Percentiles rank a stretch among this genome's conserved stretches.
These are phyloP conservation scores for Phoma sp. DNA, from an alignment of 2,329 filamentous ascomycete species.

Conservation along the genomic window DNA sequence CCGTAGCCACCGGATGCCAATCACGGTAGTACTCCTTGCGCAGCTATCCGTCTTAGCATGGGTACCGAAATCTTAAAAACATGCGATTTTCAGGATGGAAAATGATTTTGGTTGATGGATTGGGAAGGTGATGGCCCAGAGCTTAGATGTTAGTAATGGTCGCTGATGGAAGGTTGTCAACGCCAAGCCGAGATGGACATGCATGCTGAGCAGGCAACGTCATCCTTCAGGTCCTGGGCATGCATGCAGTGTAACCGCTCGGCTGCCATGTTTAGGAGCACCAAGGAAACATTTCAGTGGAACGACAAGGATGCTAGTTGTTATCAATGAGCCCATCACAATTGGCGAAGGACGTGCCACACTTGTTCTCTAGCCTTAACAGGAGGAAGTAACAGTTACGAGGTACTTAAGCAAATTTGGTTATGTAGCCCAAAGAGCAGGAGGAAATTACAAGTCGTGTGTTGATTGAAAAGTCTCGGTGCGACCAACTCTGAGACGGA, in stretches of 20 bases:
- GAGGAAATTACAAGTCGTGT: background rate
- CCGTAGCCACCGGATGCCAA: conserved; percentile 3
- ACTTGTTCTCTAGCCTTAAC: conserved; percentile 4
- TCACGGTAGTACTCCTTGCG: conserved; percentile 17
- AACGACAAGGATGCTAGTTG: conserved; percentile 9
- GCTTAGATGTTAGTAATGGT: conserved; percentile 35
- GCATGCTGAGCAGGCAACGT: conserved; percentile 6
- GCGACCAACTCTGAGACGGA: background rate
- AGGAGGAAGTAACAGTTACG: conserved; percentile 9
- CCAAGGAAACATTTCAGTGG: conserved; percentile 9
- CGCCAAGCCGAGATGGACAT: conserved; percentile 25
- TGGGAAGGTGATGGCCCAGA: conserved; percentile 27
- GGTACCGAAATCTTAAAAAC: conserved; percentile 10
- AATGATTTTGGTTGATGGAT: conserved; percentile 27
- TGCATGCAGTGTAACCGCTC: conserved; percentile 17
- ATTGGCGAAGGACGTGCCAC: conserved; percentile 8
- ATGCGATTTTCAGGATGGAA: conserved; percentile 18
- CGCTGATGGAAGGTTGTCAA: background rate
- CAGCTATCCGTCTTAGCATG: conserved; percentile 27
- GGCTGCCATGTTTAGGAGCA: conserved; percentile 2
- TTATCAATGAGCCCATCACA: conserved; percentile 7
- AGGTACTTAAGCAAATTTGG: conserved; percentile 6
- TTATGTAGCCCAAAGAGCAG: background rate
- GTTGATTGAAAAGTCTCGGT: conserved; percentile 3
- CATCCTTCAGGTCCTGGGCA: conserved; percentile 12